Evolutionary conservation across 1,139 yeast species (phyloP).

Genomic region (Protomyces inundatus): DNA sequence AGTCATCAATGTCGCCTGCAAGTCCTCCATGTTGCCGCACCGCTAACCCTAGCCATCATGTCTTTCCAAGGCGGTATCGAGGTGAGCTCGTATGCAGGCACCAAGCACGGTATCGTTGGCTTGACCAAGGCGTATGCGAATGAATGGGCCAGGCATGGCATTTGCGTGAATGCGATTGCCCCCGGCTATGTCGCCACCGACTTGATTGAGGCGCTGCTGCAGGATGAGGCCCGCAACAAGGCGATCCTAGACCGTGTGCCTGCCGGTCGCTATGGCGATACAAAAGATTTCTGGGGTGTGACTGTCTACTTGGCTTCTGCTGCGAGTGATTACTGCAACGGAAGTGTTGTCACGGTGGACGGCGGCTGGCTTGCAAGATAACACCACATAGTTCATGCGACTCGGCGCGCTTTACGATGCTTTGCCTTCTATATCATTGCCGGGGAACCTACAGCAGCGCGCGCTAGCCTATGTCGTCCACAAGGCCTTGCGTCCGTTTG

Average conservation of each 20-base stretch:
- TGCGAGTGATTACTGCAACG: conserved; percentile 52
- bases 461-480: conserved; percentile 5
- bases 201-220: conserved; percentile 44
- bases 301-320: conserved; percentile 48
- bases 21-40: neutral
- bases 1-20: conserved; percentile 55
- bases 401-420: conserved; percentile 5
- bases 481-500: conserved; percentile 3
- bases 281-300: conserved; percentile 55
- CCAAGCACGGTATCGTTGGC: conserved; percentile 50
- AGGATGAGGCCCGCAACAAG: conserved; percentile 39
- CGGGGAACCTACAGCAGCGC: conserved; percentile 12
- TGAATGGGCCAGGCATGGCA: conserved; percentile 51
- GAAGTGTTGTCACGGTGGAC: conserved; percentile 52
- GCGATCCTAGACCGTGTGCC: conserved; percentile 48
- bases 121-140: conserved; percentile 50
- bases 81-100: conserved; percentile 49
- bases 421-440: neutral
- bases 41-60: conserved; percentile 37
- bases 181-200: conserved; percentile 56
- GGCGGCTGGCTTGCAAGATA: conserved; percentile 53
- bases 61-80: conserved; percentile 46
- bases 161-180: conserved; percentile 51
- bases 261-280: conserved; percentile 49
- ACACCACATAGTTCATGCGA: neutral